Percentiles rank a stretch among this genome's conserved stretches.
Conservation (phyloP, 192 early-diverging fungal genomes). For the Entomortierella parvispora region DNA sequence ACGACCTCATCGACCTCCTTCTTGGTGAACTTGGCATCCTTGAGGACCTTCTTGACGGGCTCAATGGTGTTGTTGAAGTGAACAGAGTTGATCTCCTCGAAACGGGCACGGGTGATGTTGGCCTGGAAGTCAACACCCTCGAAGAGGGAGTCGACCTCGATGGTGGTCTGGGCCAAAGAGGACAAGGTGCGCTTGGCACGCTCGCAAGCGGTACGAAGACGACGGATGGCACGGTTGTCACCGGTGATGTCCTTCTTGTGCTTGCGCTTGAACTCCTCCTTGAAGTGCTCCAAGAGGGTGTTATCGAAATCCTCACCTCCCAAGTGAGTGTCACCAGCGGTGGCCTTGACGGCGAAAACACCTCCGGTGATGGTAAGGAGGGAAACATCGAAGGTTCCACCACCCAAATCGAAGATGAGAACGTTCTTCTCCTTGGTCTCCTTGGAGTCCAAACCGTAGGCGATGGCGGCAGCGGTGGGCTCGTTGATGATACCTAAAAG, state of each 20-base stretch:
- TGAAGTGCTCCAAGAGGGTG: conserved; percentile 94
- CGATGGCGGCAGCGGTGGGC: conserved; percentile 90
- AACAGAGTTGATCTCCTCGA: conserved; percentile 92
- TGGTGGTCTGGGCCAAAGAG: conserved; percentile 87
- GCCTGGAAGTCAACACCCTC: conserved; percentile 91
- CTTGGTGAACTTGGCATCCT: conserved; percentile 87
- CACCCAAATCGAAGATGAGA: conserved; percentile 87
- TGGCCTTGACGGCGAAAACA: conserved; percentile 87
- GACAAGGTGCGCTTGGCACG: conserved; percentile 97
- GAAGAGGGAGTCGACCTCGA: conserved; percentile 92
- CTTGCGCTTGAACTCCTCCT: conserved; percentile 90
- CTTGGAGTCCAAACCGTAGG: conserved; percentile 87
- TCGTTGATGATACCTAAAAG: conserved; percentile 98
- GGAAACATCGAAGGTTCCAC: conserved; percentile 91
- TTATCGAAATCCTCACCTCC: conserved; percentile 90
- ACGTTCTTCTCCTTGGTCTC: conserved; percentile 81
- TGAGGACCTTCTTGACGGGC: conserved; percentile 92
- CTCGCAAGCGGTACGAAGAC: conserved; percentile 93
- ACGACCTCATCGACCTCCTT: conserved; percentile 83
- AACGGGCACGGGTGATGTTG: conserved; percentile 95
- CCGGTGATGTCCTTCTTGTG: conserved; percentile 84
- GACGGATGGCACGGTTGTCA: conserved; percentile 92
- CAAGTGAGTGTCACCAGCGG: conserved; percentile 87
- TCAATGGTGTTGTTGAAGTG: conserved; percentile 92
- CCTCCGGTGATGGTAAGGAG: conserved; percentile 81